Base-by-base conservation (phyloP, 805 yeast genomes). In the Wickerhamiella sergipiensis region DNA sequence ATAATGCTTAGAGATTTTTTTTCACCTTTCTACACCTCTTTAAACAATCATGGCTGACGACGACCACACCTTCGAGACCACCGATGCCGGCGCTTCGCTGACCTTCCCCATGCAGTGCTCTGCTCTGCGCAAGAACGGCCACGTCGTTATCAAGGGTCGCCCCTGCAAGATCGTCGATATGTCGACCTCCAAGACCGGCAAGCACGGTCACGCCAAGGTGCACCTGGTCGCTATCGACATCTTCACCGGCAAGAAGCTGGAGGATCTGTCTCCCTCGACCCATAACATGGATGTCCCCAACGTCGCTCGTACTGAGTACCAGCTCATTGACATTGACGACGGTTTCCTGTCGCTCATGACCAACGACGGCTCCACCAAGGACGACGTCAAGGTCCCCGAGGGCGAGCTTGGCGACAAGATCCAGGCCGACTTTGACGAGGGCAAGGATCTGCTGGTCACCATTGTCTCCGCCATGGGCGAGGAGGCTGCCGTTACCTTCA, bases 151-250 rank as follows among this genome's bases (percentile, higher is more conserved):
- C 79, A 92, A 92, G 81, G 79, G 86, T 69, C 94, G 98, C 82
- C 98, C 98, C 72, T 92, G 97, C 82, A 92, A 92, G 83, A 92
- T 92, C 75, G 95, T 92, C 67, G 98, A 92, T 74, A 92, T 92
- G 98, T 92, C 98, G 59, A 92, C 98, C 70, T 92, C 98, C 69
- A 92, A 92, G 85, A 92, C 98, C 66, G 98, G 98, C 78, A 92
- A 92, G 97, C 98, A 92, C 85, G 98, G 98, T 79, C 98, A 92
- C 92, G 98, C 98, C 73, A 92, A 92, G 83, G 98, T 92, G 75
- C 97, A 92, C 77, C 81, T 92, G 77, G 97, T 92, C 63, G 97
- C 97, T 71, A 82, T 85, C 67, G 98, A 92, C 74, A 90, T 92
- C 74, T 92, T 92, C 90, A 92, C 98, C 67, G 85, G 86, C 75